Conservation (phyloP, 805 yeast species). For the Ogataea paraovalis region DNA sequence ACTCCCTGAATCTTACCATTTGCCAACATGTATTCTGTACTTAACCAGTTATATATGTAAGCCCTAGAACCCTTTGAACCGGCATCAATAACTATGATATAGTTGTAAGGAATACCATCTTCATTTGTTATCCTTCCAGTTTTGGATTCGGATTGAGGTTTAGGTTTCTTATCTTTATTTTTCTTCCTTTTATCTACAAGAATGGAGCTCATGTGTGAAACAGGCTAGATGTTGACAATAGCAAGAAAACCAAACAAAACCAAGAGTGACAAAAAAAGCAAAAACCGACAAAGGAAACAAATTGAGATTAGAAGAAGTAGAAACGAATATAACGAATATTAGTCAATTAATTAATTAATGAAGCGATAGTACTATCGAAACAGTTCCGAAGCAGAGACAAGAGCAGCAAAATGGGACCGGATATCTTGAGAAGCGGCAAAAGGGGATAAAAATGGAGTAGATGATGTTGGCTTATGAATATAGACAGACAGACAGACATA, state of each 20-base stretch:
- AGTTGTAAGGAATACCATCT: constrained; percentile 51
- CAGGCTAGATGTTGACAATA: not conserved
- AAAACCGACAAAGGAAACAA: too few species aligned
- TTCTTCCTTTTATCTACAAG: constrained; percentile 1
- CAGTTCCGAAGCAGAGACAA: too few species aligned
- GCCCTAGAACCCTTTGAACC: constrained; percentile 67
- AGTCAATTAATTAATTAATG: too few species aligned
- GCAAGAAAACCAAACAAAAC: not conserved
- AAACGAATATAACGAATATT: too few species aligned
- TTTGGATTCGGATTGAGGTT: not conserved
- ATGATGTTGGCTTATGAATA: too few species aligned
- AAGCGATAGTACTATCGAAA: too few species aligned
- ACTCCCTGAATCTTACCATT: constrained; percentile 11
- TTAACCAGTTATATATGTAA: constrained; percentile 53
- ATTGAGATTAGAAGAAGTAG: too few species aligned
- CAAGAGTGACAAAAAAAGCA: too few species aligned
- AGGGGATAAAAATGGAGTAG: too few species aligned
- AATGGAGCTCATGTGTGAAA: not conserved
- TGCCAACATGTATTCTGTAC: constrained; percentile 30
- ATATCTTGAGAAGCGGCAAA: too few species aligned
- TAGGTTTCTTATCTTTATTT: constrained; percentile 3
- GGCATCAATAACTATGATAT: constrained; percentile 58
- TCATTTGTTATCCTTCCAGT: constrained; percentile 30
- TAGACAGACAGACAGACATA: too few species aligned
- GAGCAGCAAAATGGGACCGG: too few species aligned